Evolutionary conservation across 106 monocot genomes (phyloP), one percentile per base, ranked within the genome.

Genomic region (Platanthera guangdongensis): DNA sequence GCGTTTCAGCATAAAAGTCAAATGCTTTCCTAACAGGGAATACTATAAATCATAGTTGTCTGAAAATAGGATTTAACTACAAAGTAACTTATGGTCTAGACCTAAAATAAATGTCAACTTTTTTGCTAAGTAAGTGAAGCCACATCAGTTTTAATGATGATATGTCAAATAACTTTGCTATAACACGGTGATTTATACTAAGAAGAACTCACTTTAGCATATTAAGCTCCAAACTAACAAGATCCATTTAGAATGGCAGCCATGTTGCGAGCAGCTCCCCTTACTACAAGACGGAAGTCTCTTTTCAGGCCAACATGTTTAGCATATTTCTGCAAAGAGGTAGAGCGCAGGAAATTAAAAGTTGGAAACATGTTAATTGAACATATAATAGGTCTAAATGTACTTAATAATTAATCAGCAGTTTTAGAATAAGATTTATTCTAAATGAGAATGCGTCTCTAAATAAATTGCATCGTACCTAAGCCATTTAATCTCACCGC

Each of bases 201-300:
- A 71, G 19, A 12, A 51, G 8, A 72, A 72, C 21, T 10, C 51
- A 3, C 9, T 11, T 72, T 11, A 46, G 49, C 51, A 51, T 19
- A 72, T 72, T 72, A 72, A 71, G 45, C 47, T 75, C 63, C 68
- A 51, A 77, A n/a, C 89, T 86, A 84, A 95, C 97, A 80, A 77
- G 94, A 99, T 86, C 97, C 94, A 49, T 99, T 90, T 13, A 99
- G 80, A 82, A 99, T 94, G 30, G 81, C 75, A 89, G 67, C 82
- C 97, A 99, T 99, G 75, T 99, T 99, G 3, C 89, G 86, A 79
- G 97, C 97, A 85, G 88, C 94, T 65, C 97, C 94, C 83, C 97
- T 94, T 48, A 99, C 97, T 50, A 99, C 97, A 79, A 99, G 82
- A 28, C 97, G 91, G 39, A 99, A 99, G 78, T 94, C 89, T 74